phyloP scores from a whole-genome alignment of 768 basidiomycete genomes.

The Amanita molliuscula region DNA sequence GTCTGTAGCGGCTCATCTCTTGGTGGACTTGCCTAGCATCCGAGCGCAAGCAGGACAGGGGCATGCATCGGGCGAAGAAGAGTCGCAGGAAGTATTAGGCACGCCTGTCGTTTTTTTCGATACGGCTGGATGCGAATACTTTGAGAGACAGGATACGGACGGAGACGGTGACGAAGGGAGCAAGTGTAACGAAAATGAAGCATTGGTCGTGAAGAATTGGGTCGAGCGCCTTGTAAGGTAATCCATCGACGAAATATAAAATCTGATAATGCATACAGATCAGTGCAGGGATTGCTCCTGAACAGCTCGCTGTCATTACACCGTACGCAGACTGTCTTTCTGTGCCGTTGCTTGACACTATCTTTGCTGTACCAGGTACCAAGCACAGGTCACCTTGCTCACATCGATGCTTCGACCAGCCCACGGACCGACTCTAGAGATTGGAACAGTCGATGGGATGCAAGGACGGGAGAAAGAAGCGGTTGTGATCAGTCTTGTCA shows the following conservation, averaged over 20 bases:
- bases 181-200: constrained; percentile 92
- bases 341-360: not conserved
- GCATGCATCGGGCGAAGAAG: constrained; percentile 34
- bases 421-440: constrained; percentile 67
- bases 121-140: constrained; percentile 90
- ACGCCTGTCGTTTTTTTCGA: constrained; percentile 90
- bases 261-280: constrained; percentile 3
- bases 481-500: constrained; percentile 83
- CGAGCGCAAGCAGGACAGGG: constrained; percentile 20
- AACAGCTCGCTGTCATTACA: constrained; percentile 70
- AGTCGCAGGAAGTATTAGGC: constrained; percentile 59
- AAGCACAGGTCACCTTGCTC: constrained; percentile 86
- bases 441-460: constrained; percentile 94
- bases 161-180: constrained; percentile 83
- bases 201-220: constrained; percentile 74
- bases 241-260: not conserved
- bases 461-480: constrained; percentile 96
- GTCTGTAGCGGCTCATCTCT: constrained; percentile 61
- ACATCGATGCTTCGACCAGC: constrained; percentile 63
- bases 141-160: constrained; percentile 54
- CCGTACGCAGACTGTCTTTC: constrained; percentile 24
- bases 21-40: constrained; percentile 58
- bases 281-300: constrained; percentile 21
- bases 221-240: constrained; percentile 59
- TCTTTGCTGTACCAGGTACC: constrained; percentile 47